These are phyloP conservation scores for Chlamydomonas incerta DNA, from an alignment of 139 green algal species.

Conservation along the genomic window DNA sequence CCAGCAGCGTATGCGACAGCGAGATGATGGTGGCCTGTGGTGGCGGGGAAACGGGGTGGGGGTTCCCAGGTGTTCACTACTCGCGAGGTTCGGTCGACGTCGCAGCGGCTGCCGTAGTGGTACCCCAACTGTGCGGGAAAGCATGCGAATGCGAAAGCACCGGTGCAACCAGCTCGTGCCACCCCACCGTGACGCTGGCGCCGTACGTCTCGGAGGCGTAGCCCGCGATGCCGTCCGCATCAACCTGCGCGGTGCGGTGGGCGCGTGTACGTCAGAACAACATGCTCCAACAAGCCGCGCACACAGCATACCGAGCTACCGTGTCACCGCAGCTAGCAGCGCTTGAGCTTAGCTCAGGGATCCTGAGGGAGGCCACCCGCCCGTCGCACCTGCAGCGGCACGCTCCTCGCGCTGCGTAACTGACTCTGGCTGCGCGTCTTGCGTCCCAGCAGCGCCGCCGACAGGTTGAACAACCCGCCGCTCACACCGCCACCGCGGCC, in stretches of 20 bases:
- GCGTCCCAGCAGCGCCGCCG: not conserved
- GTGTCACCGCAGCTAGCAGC: too few species aligned
- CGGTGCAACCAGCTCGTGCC: too few species aligned
- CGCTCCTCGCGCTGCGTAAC: not conserved
- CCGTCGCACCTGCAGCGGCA: not conserved
- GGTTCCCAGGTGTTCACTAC: too few species aligned
- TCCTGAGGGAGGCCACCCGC: not conserved
- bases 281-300: too few species aligned
- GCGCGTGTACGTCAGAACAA: too few species aligned
- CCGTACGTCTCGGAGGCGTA: conserved; percentile 7
- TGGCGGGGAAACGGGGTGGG: not conserved
- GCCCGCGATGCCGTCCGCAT: not conserved
- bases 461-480: not conserved
- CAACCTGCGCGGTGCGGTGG: too few species aligned
- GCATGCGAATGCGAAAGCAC: too few species aligned
- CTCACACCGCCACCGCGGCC: not conserved
- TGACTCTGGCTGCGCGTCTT: conserved; percentile 24
- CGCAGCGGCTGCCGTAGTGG: too few species aligned
- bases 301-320: too few species aligned
- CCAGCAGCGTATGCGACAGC: conserved; percentile 14
- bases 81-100: not conserved
- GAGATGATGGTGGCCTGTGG: conserved; percentile 27
- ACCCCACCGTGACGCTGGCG: conserved; percentile 20
- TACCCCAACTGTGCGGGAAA: too few species aligned
- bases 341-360: too few species aligned